These are phyloP conservation scores for Ogataea dorogensis DNA, from an alignment of 805 yeast species.

Conservation along the genomic window DNA sequence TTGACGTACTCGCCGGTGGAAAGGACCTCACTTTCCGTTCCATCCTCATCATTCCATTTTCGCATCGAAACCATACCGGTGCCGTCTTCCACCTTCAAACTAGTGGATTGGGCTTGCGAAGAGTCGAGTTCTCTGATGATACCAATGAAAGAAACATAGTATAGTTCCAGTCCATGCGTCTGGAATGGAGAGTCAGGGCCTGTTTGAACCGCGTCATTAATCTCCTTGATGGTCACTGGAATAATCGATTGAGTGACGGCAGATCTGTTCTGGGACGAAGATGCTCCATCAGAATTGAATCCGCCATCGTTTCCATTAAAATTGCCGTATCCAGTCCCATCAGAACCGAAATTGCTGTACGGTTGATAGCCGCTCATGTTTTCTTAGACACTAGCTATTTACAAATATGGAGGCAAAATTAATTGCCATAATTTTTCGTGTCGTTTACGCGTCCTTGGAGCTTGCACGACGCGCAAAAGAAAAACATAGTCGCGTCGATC, in stretches of 20 bases:
- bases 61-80: constrained; percentile 66
- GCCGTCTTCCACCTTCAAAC: constrained; percentile 72
- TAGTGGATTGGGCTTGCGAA: constrained; percentile 54
- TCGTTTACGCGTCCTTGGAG: constrained; percentile 10
- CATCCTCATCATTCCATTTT: constrained; percentile 55
- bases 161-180: constrained; percentile 57
- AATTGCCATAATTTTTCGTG: constrained; percentile 8
- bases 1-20: constrained; percentile 57
- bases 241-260: constrained; percentile 39
- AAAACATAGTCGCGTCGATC: constrained; percentile 10
- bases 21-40: constrained; percentile 27
- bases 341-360: constrained; percentile 35
- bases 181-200: constrained; percentile 69
- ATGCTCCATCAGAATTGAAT: constrained; percentile 25
- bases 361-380: constrained; percentile 37
- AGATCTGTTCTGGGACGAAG: constrained; percentile 26
- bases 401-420: constrained; percentile 10
- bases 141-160: constrained; percentile 65
- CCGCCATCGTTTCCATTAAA: constrained; percentile 31
- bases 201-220: constrained; percentile 57
- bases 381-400: too few species aligned
- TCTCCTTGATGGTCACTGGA: constrained; percentile 76
- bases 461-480: constrained; percentile 3
- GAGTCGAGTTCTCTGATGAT: constrained; percentile 61
- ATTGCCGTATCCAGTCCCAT: constrained; percentile 39